Evolutionary conservation across 345 rosid species (phyloP).

Genomic region (Gossypium australe): DNA sequence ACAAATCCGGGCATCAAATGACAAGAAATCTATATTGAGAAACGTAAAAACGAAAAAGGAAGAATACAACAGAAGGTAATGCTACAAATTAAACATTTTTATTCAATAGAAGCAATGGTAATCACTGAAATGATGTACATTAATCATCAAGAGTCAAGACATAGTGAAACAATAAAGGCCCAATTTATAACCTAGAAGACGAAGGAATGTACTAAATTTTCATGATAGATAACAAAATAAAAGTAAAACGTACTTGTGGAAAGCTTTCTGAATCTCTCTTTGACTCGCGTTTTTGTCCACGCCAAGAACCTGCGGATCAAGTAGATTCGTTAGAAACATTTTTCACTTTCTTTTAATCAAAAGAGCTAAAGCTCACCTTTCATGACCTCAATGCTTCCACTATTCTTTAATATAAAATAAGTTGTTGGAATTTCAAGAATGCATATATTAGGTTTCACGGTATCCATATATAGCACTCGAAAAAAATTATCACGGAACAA

Average conservation of each 20-base stretch:
- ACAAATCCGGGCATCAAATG: neutral
- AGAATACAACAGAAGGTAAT: neutral
- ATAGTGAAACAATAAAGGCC: neutral
- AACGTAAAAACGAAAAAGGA: neutral
- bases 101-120: neutral
- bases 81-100: neutral
- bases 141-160: neutral
- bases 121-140: neutral
- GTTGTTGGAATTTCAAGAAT: neutral
- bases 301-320: constrained; percentile 69
- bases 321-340: neutral
- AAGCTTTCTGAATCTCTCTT: constrained; percentile 95
- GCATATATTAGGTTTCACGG: neutral
- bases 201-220: neutral
- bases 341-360: neutral
- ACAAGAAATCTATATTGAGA: neutral
- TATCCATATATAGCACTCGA: neutral
- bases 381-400: neutral
- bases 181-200: neutral
- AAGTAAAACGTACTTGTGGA: constrained; percentile 63
- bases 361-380: neutral
- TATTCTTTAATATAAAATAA: neutral
- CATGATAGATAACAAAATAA: neutral
- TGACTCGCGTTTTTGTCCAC: constrained; percentile 74
- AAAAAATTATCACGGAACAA: neutral